Evolutionary conservation across 192 early-diverging fungal genomes (phyloP).

Genomic region (Coemansia sp.): DNA sequence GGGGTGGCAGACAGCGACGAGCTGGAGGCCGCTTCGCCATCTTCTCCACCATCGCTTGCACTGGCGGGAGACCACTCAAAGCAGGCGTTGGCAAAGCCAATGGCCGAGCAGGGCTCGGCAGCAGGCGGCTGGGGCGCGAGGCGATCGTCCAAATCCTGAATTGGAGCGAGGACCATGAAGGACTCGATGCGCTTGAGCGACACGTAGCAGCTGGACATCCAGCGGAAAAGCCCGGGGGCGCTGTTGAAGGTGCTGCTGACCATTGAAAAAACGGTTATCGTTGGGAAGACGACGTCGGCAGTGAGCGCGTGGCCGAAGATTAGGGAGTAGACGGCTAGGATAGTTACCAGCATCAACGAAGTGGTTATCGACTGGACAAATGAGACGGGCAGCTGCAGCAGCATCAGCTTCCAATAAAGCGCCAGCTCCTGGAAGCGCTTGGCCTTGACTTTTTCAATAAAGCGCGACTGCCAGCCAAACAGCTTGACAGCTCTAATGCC

Average conservation of each 20-base stretch:
- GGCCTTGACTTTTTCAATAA: slow-evolving; percentile 62
- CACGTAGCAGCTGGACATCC: slow-evolving; percentile 58
- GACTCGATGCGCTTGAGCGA: slow-evolving; percentile 66
- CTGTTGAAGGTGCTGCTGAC: slow-evolving; percentile 62
- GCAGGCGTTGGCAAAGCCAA: slow-evolving; percentile 43
- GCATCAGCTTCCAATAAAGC: slow-evolving; percentile 50
- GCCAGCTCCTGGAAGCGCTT: slow-evolving; percentile 64
- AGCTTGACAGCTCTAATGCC: slow-evolving; percentile 94
- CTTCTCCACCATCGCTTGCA: neutral
- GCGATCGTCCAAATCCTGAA: slow-evolving; percentile 53
- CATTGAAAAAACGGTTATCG: slow-evolving; percentile 69
- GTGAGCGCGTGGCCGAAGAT: slow-evolving; percentile 57
- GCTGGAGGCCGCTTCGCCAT: neutral
- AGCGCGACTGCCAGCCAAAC: slow-evolving; percentile 78
- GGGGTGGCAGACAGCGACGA: neutral
- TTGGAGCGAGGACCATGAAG: slow-evolving; percentile 71
- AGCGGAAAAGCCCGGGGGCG: slow-evolving; percentile 58
- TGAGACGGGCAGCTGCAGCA: slow-evolving; percentile 57
- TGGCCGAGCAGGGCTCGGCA: neutral
- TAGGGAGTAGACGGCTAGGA: slow-evolving; percentile 56
- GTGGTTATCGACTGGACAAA: slow-evolving; percentile 51
- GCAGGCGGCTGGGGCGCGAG: slow-evolving; percentile 3
- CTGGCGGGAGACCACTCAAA: slow-evolving; percentile 28
- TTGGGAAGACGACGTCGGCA: slow-evolving; percentile 66
- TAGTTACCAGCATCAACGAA: slow-evolving; percentile 58